Percentiles rank a stretch among this genome's conserved stretches.
Conservation (phyloP, 176 grass and related monocot genomes). For the Eremochloa ophiuroides region DNA sequence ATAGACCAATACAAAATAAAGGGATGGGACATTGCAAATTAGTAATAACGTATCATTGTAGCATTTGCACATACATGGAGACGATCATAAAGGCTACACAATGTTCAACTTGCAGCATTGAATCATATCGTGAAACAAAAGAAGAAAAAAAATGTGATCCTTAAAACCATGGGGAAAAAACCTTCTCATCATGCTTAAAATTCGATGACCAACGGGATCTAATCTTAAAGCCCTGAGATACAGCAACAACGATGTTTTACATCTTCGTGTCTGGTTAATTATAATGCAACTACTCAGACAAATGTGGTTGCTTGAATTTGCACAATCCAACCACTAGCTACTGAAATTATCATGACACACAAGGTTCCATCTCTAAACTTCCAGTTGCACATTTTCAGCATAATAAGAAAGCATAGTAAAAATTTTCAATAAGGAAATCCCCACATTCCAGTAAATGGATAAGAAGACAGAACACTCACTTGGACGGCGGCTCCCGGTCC, state of each 20-base stretch:
- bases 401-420: too few relatives aligned
- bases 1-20: neutral
- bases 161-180: neutral
- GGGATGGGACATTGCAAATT: neutral
- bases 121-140: neutral
- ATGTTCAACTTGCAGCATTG: neutral
- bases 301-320: neutral
- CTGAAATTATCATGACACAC: neutral
- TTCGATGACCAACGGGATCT: neutral
- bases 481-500: conserved; percentile 70
- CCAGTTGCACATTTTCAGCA: neutral
- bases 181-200: neutral
- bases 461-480: conserved; percentile 53
- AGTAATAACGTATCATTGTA: neutral
- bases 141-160: neutral
- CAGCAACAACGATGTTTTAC: neutral
- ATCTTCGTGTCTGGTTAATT: neutral
- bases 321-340: neutral
- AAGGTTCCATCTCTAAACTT: neutral
- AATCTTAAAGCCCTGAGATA: neutral
- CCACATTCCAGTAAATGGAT: neutral
- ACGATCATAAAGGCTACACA: neutral
- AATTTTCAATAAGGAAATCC: neutral
- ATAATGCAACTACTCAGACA: neutral
- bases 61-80: neutral